Percentiles rank a stretch among this genome's conserved stretches.
Conservation (phyloP, 306 rosid genomes). For the Fragaria vesca region DNA sequence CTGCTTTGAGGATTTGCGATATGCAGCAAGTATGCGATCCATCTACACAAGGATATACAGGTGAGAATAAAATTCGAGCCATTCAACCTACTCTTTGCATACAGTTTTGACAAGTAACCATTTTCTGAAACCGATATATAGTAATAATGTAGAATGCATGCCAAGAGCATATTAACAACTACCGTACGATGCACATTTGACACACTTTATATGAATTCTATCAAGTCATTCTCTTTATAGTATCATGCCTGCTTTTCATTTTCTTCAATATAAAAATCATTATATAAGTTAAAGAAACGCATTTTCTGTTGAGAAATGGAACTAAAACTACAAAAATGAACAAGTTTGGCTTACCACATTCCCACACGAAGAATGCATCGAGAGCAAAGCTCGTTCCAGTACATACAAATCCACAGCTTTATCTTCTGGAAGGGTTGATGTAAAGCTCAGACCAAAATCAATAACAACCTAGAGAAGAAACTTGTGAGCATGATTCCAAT, state of each 20-base stretch:
- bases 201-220: not conserved
- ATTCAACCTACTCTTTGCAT: not conserved
- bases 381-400: constrained; percentile 79
- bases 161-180: not conserved
- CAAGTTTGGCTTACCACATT: constrained; percentile 54
- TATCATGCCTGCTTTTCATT: not conserved
- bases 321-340: not conserved
- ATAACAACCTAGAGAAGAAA: constrained; percentile 61
- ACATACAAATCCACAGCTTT: constrained; percentile 94
- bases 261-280: not conserved
- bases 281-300: not conserved
- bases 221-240: not conserved
- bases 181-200: not conserved
- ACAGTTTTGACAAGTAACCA: not conserved
- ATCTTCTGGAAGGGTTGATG: constrained; percentile 85
- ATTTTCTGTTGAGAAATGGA: not conserved
- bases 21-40: constrained; percentile 54
- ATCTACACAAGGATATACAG: constrained; percentile 28
- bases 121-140: not conserved
- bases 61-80: not conserved
- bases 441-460: constrained; percentile 90
- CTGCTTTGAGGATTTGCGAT: constrained; percentile 83
- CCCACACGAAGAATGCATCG: constrained; percentile 94
- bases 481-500: constrained; percentile 13
- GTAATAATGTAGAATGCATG: not conserved